Conservation (phyloP, 116 monocot species). For the Iris pallida region DNA sequence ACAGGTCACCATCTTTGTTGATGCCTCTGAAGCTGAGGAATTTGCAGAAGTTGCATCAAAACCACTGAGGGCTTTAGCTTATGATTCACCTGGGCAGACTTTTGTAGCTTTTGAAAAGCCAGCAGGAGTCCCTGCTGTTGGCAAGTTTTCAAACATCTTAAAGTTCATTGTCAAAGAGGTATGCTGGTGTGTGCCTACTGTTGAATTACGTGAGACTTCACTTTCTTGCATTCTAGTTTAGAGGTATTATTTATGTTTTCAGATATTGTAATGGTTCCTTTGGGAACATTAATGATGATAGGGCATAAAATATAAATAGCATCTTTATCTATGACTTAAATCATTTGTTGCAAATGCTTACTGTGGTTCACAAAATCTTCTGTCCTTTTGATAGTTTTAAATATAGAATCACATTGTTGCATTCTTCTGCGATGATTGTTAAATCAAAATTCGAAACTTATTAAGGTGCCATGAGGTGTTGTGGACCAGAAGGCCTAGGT, state of each 20-base stretch:
- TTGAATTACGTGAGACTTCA: neutral
- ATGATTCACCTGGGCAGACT: conserved; percentile 85
- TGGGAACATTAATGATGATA: neutral
- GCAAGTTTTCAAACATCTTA: conserved; percentile 84
- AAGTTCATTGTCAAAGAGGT: conserved; percentile 97
- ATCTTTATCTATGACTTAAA: neutral
- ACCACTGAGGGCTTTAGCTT: conserved; percentile 67
- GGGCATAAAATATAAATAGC: neutral
- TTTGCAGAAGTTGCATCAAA: conserved; percentile 67
- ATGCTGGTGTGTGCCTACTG: conserved; percentile 6
- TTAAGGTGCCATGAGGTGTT: no score
- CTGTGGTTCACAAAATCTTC: neutral
- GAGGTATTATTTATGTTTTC: neutral
- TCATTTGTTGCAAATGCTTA: neutral
- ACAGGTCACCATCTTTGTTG: conserved; percentile 86
- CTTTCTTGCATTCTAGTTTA: neutral
- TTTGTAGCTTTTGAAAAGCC: conserved; percentile 93
- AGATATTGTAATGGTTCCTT: neutral
- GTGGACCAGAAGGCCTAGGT: no score
- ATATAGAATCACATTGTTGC: no score
- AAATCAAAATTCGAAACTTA: no score
- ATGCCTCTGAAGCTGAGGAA: conserved; percentile 89
- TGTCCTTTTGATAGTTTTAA: no score
- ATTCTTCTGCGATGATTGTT: no score
- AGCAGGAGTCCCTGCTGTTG: conserved; percentile 60